Evolutionary conservation across 208 protist species (phyloP), one percentile per base, ranked within the genome.

Genomic region (Borovskyia barvae): DNA sequence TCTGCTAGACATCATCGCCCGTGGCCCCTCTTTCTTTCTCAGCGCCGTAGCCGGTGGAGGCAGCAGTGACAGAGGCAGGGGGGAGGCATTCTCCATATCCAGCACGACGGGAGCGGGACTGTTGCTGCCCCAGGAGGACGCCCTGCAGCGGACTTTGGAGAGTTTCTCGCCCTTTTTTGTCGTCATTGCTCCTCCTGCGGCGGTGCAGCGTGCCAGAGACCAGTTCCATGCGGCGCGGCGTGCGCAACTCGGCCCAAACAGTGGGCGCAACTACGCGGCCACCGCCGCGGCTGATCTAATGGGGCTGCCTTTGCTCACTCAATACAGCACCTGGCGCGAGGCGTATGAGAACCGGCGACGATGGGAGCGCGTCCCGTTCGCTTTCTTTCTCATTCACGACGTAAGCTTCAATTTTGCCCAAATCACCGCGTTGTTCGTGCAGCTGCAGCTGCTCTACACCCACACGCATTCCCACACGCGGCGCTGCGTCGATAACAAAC

Each of bases 301-400:
- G 7, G 89, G 89, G 9, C 48, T 93, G 29, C 85, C 85, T 4
- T 33, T 95, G 14, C 84, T 90, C 47, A 91, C 80, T 52, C 89
- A 95, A 61, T 95, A 85, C 49, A 69, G 71, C 14, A 90, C 89
- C 20, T 95, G 89, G 86, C 45, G 72, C 2, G 89, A 95, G 60
- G 61, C 86, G 12, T 95, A 87, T 66, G 71, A 90, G 66, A 66
- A 92, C 58, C 84, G 89, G 20, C 77, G 76, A 36, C 52, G 55
- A 12, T 95, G 89, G 84, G 17, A 36, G 40, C 75, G 76, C 42
- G 62, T 75, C 2, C 86, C 89, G 22, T 89, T 90, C 46, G 82
- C 76, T 47, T 95, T 87, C 68, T 95, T 93, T 36, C 65, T 95
- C 12, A 67, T 93, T 29, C 74, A 92, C 53, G 89, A 95, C 49